Base-by-base conservation (phyloP, 768 basidiomycete genomes). In the Xerocomellus intermedius region DNA sequence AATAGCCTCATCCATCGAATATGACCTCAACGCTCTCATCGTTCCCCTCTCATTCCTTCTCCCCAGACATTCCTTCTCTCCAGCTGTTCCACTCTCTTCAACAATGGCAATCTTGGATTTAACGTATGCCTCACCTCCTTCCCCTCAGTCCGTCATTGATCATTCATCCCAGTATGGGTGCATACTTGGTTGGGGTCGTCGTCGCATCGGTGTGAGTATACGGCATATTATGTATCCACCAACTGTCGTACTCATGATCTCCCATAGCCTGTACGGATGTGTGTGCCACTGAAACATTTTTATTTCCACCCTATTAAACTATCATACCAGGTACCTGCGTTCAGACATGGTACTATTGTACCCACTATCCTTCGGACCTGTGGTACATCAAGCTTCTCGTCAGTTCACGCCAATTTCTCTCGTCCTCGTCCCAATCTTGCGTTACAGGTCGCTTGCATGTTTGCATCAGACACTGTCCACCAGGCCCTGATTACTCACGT, bases 291-390 rank as follows among this genome's bases (percentile, higher is more conserved):
- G 14, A 41, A 22, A 36, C n/a, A 14, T 14, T 30, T 22, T 7
- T 24, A 16, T 35, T 4, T 43, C 0, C 28, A 12, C n/a, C n/a
- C 13, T 21, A 10, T 56, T 44, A 33, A 65, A 28, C 42, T 22
- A 32, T n/a, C 19, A 38, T 42, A n/a, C 50, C 32, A 85, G 84
- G 82, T 17, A 81, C 82, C 5, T 74, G 75, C 44, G 68, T 83
- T 22, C 84, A 85, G 65, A 75, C 76, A 1, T 82, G 74, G 73
- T 83, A 78, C 56, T 85, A 83, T 57, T 83, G 66, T 53, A 73
- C 69, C 17, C 75, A 57, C 3, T 73, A 84, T 61, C 76, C 81
- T 52, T 73, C 66, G n/a, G 83, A 84, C 63, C 63, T 64, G 32
- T 83, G 81, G 80, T 68, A 73, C 16, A 70, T 76, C 55, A 81